Base-by-base conservation (phyloP, 371 early-diverging fungal genomes). In the Mucor plumbeus region DNA sequence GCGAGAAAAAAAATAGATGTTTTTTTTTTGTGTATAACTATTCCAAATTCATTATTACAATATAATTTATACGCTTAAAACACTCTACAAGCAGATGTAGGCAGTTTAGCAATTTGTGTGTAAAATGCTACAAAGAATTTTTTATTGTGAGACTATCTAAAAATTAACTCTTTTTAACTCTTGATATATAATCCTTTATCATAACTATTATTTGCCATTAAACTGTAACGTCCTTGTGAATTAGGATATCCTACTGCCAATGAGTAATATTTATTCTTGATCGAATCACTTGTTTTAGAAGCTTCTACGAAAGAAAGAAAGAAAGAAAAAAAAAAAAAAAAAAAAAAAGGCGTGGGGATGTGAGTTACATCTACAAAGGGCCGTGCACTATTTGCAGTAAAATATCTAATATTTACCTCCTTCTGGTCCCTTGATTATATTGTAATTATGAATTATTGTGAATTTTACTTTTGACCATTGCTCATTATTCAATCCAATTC, bases 391-490 rank as follows among this genome's bases (percentile, higher is more conserved):
- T 13, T 61, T 26, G 26, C 3, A 26, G 26, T 3, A 26, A 44
- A 40, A 44, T 66, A 14, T 64, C 17, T 26, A 6, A 44, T 38
- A 13, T 31, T 34, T 78, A 76, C 79, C 81, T 35, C 77, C 75
- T 59, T 72, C 69, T 11, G 26, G 50, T 50, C 0, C 21, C 11
- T 21, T 50, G 48, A 48, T 9, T 5, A 50, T 26, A 21, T 13
- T 4, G 26, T 5, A 1, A 7, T 11, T 21, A 7, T 69, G 54
- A 6, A 86, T 74, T 44, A 82, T 64, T 17, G 73, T 71, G 59
- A 89, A 70, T 68, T 87, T 90, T 64, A 90, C 81, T 71, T 91
- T 91, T 9, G 77, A 76, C 69, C 91, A 90, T 14, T 94, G 95
- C 76, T 90, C 93, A 59, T 93, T 93, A 64, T 65, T 75, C 79